phyloP scores from a whole-genome alignment of 1,139 yeast species.

The Pichia cactophila region DNA sequence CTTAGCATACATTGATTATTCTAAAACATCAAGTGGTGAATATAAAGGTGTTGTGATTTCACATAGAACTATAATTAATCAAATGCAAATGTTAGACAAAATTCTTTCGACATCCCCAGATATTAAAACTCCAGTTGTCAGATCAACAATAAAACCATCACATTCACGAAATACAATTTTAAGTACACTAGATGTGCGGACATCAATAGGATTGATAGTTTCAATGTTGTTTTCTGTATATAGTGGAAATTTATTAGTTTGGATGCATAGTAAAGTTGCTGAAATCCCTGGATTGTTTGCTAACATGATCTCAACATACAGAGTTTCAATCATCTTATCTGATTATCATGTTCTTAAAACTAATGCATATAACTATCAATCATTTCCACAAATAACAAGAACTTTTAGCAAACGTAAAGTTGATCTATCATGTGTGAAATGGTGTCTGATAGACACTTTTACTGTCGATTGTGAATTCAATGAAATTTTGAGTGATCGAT shows the following conservation, averaged over 20 bases:
- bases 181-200: conserved; percentile 78
- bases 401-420: conserved; percentile 74
- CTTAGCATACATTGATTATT: conserved; percentile 88
- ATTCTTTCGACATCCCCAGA: conserved; percentile 61
- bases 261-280: conserved; percentile 73
- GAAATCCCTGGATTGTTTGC: conserved; percentile 87
- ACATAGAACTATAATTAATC: conserved; percentile 81
- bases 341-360: conserved; percentile 89
- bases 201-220: conserved; percentile 78
- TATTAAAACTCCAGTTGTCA: conserved; percentile 21
- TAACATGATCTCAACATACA: conserved; percentile 59
- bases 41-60: conserved; percentile 89
- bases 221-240: conserved; percentile 78
- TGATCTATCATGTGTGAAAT: conserved; percentile 70
- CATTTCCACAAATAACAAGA: conserved; percentile 79
- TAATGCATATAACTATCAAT: conserved; percentile 88
- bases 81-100: conserved; percentile 68
- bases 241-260: conserved; percentile 73
- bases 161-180: conserved; percentile 35
- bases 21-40: conserved; percentile 86
- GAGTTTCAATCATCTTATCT: conserved; percentile 68
- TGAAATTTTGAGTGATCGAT: conserved; percentile 83
- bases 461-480: conserved; percentile 93
- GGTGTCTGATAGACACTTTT: conserved; percentile 88
- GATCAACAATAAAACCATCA: conserved; percentile 32